Evolutionary conservation across 768 basidiomycete genomes (phyloP), one percentile per base, ranked within the genome.

Genomic region (Candolleomyces aberdarensis): DNA sequence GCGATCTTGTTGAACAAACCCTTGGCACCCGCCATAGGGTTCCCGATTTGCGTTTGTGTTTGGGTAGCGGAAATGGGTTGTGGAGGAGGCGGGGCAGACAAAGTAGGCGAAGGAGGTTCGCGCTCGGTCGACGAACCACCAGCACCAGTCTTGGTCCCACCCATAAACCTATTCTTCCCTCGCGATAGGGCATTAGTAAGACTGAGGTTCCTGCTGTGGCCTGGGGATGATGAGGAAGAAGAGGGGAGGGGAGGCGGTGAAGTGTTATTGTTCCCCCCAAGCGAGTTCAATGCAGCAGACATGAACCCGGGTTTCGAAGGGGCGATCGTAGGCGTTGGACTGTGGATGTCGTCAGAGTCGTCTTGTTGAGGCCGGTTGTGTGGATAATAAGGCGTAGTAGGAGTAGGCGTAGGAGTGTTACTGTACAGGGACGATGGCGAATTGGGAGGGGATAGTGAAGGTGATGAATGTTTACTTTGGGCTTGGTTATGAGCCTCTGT

Each of bases 101-200:
- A 36, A 17, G 14, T 49, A 8, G 36, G 32, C 15, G 53, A 46
- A 17, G 44, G 44, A 17, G 44, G 15, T 3, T 20, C 44, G 44
- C 44, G 44, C 9, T 56, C 47, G 3, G 31, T 53, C n/a, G 50
- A 44, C 20, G 60, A 49, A 43, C 19, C 15, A 19, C 60, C 32
- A 39, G 31, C 39, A 51, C 49, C 19, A 43, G n/a, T 19, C 29
- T 59, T 58, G 58, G 44, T 43, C 2, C 54, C 62, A 22, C 52
- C 43, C 10, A 61, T 70, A n/a, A 73, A 29, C 7, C 68, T 62
- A 43, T 68, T 69, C 56, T 66, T 68, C 52, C 70, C 71, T 31
- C 60, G 13, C 3, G 60, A 32, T 20, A 61, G n/a, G 10, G 60
- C 60, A 4, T 55, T 57, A 0, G 70, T 69, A 29, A 73, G 59